These are phyloP conservation scores for Talaromyces proteolyticus DNA, from an alignment of 495 filamentous ascomycete genomes.

Conservation along the genomic window DNA sequence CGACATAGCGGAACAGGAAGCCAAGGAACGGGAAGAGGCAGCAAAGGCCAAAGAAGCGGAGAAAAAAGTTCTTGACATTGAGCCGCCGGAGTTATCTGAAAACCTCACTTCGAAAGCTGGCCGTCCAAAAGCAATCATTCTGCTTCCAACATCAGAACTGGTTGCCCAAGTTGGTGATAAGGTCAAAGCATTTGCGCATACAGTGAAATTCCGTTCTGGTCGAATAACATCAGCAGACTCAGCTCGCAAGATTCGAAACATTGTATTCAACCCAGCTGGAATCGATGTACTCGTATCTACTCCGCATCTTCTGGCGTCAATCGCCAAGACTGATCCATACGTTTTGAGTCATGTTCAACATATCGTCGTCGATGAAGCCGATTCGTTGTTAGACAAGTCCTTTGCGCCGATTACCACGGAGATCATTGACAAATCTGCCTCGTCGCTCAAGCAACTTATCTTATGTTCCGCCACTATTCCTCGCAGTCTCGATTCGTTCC, in stretches of 20 bases:
- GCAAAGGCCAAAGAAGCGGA: conserved; percentile 39
- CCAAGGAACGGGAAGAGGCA: conserved; percentile 45
- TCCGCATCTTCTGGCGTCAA: conserved; percentile 78
- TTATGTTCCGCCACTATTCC: conserved; percentile 97
- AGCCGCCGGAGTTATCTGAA: conserved; percentile 50
- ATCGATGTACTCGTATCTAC: conserved; percentile 86
- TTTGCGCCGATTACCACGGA: conserved; percentile 77
- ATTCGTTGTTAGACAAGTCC: conserved; percentile 88
- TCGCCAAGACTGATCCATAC: conserved; percentile 81
- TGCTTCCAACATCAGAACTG: conserved; percentile 91
- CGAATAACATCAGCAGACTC: conserved; percentile 71
- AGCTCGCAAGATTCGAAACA: conserved; percentile 75
- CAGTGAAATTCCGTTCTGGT: conserved; percentile 73
- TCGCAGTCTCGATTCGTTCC: conserved; percentile 72
- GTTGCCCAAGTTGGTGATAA: conserved; percentile 80
- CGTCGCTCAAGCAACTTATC: conserved; percentile 81
- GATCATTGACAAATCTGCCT: conserved; percentile 69
- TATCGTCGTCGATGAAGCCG: conserved; percentile 89
- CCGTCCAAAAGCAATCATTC: conserved; percentile 74
- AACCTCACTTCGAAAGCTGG: conserved; percentile 65
- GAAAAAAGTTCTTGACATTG: conserved; percentile 44
- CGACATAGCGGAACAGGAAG: conserved; percentile 57
- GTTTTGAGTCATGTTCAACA: conserved; percentile 82
- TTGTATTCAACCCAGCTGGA: conserved; percentile 72
- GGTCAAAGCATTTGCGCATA: conserved; percentile 75